Evolutionary conservation across 306 rosid species (phyloP), one percentile per base, ranked within the genome.

Genomic region (Cajanus cajan): DNA sequence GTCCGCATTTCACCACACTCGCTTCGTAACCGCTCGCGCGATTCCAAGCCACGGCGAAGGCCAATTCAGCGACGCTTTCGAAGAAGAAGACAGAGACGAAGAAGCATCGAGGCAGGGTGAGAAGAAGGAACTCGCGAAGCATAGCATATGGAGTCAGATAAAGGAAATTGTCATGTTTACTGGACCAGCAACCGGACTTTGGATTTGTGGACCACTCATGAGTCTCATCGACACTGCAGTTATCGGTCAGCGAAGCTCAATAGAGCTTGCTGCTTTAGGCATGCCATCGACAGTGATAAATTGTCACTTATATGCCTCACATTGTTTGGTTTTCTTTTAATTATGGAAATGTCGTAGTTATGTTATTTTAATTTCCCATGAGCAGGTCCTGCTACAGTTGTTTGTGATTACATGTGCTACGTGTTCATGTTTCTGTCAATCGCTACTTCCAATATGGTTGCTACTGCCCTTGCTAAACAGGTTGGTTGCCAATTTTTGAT

Each of bases 401-500:
- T 94, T 40, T 94, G 98, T 66, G 98, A 94, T 78, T 83, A 88
- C 80, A 82, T 85, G 83, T 87, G 95, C 84, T 92, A 88, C 14
- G 72, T 69, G 58, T 94, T 94, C 89, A 94, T 94, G 98, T 94
- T 94, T 81, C 97, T 94, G 52, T 89, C 97, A 0, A 73, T 94
- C 73, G 94, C 98, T 6, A 94, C 98, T 78, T 94, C 98, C 5
- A 94, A 94, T 81, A 90, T 94, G 97, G 95, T 94, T 52, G 97
- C 98, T 55, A 92, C 97, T 41, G 88, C 97, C 63, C 92, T 92
- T 65, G 98, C 97, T 40, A 86, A 59, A 82, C 84, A 82, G 97
- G 98, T 94, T 78, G 14, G 75, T 71, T 4, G 25, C 37, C 0
- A 14, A 54, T 67, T 57, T 47, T 16, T 28, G 69, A 77, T 28